Evolutionary conservation across 2,329 filamentous ascomycete genomes (phyloP).

Genomic region (Monosporascus sp.): DNA sequence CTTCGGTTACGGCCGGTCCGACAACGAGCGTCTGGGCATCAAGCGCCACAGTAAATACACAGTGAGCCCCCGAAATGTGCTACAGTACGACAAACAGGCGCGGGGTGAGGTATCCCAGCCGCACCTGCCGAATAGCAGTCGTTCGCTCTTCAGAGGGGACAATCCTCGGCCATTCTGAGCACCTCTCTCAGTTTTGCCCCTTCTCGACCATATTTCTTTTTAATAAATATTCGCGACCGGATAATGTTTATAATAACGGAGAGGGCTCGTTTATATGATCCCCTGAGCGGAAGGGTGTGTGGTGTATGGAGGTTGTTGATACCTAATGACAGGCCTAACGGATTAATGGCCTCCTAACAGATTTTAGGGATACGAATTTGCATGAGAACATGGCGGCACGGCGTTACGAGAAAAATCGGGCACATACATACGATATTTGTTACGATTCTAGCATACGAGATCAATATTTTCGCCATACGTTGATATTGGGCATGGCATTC

Average conservation of each 20-base stretch:
- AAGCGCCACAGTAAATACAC: constrained; percentile 24
- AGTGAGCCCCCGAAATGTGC: constrained; percentile 16
- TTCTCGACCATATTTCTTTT: neutral
- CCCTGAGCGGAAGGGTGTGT: too few species aligned
- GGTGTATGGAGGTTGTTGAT: too few species aligned
- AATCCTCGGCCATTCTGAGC: neutral
- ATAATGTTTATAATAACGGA: too few species aligned
- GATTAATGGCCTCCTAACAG: neutral
- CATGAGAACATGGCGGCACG: neutral
- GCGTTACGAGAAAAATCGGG: neutral
- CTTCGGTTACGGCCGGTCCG: constrained; percentile 37
- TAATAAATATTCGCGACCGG: too few species aligned
- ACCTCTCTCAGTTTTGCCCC: constrained; percentile 3
- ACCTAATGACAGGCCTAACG: neutral
- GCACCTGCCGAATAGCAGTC: constrained; percentile 14
- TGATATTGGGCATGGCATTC: too few species aligned
- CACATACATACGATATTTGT: neutral
- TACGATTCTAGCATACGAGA: neutral
- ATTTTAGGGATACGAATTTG: neutral
- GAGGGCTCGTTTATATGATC: too few species aligned
- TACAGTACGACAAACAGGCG: constrained; percentile 15
- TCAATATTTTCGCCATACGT: neutral
- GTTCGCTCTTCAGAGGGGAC: constrained; percentile 12
- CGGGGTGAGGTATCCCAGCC: constrained; percentile 18
- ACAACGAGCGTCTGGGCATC: constrained; percentile 24